These are phyloP conservation scores for Teunomyces barrocoloradensis DNA, from an alignment of 805 yeast species.

Conservation along the genomic window DNA sequence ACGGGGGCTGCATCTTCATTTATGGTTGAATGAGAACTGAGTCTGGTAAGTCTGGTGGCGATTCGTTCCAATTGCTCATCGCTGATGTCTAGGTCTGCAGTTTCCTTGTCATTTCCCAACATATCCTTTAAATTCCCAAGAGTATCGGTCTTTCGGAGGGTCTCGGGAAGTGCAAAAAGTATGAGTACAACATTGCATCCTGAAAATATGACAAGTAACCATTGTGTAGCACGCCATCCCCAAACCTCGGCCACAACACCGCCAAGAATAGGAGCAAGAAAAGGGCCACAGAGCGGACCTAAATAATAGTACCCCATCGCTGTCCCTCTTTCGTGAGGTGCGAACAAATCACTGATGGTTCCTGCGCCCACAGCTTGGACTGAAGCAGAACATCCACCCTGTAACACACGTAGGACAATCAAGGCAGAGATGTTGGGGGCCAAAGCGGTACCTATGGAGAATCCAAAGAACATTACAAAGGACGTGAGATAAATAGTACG, in stretches of 20 bases:
- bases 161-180: conserved; percentile 70
- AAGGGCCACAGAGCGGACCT: conserved; percentile 80
- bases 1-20: conserved; percentile 29
- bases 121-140: conserved; percentile 50
- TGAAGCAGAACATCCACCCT: conserved; percentile 81
- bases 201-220: conserved; percentile 72
- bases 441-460: conserved; percentile 70
- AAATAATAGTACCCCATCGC: conserved; percentile 80
- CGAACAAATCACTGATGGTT: conserved; percentile 71
- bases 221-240: conserved; percentile 90
- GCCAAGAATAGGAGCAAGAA: conserved; percentile 74
- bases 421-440: conserved; percentile 60
- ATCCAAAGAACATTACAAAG: conserved; percentile 59
- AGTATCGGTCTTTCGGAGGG: conserved; percentile 63
- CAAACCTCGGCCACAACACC: conserved; percentile 68
- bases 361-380: conserved; percentile 93
- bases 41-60: conserved; percentile 30
- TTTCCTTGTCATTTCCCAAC: conserved; percentile 20
- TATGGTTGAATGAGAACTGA: conserved; percentile 12
- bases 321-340: conserved; percentile 65
- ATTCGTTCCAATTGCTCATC: conserved; percentile 26
- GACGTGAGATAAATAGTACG: conserved; percentile 70
- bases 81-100: neutral
- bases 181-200: conserved; percentile 51
- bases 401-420: conserved; percentile 64